Evolutionary conservation across 345 rosid species (phyloP).

Genomic region (Eucalyptus marginata): DNA sequence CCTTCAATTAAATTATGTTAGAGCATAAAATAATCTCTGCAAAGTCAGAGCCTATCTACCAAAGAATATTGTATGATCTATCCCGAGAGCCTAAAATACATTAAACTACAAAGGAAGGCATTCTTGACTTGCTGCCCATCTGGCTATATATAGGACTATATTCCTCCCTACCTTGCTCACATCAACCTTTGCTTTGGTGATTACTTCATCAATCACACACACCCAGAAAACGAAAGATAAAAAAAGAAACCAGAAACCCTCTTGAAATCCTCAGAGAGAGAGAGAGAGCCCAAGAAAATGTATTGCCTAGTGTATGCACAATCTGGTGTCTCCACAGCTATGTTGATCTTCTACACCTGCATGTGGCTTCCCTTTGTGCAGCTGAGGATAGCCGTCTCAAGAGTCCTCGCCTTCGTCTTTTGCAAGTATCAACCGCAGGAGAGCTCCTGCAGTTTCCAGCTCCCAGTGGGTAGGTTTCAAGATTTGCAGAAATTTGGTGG

Average conservation of each 20-base stretch:
- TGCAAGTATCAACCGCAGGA: not conserved
- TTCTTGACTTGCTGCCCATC: not conserved
- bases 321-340: slow-evolving; percentile 30
- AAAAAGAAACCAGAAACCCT: not conserved
- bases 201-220: not conserved
- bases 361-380: slow-evolving; percentile 35
- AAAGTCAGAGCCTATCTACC: not conserved
- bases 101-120: not conserved
- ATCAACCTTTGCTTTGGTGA: not conserved
- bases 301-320: slow-evolving; percentile 24
- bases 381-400: slow-evolving; percentile 5
- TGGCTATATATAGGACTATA: not conserved
- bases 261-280: not conserved
- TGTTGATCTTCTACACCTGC: slow-evolving; percentile 42
- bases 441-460: not conserved
- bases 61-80: not conserved
- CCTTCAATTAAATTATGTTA: not conserved
- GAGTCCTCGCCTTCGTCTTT: not conserved
- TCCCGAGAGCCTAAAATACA: not conserved
- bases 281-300: slow-evolving; percentile 6
- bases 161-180: not conserved
- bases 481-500: slow-evolving; percentile 1
- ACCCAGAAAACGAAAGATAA: not conserved
- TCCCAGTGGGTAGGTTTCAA: slow-evolving; percentile 18
- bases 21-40: not conserved